phyloP scores from a whole-genome alignment of 1,284 basidiomycete genomes.

The Xerocomus amazonicus region DNA sequence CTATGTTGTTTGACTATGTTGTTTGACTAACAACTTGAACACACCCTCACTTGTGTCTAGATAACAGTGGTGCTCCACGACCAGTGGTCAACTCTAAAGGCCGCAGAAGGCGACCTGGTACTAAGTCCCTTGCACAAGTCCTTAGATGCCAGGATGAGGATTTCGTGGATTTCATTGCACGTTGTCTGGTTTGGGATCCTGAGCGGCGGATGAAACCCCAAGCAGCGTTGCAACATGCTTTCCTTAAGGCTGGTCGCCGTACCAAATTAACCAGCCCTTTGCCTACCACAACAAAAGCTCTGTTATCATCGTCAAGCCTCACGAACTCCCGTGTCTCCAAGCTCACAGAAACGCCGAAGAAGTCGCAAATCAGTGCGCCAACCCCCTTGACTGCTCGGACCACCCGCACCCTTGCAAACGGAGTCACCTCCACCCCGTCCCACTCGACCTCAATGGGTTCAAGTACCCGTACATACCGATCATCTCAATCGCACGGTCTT shows the following conservation, averaged over 20 bases:
- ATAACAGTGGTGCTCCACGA: slow-evolving; percentile 88
- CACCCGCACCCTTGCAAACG: slow-evolving; percentile 47
- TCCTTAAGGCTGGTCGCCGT: slow-evolving; percentile 67
- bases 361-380: slow-evolving; percentile 80
- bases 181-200: slow-evolving; percentile 98
- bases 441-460: slow-evolving; percentile 47
- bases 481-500: slow-evolving; percentile 50
- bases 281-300: slow-evolving; percentile 45
- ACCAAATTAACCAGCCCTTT: slow-evolving; percentile 45
- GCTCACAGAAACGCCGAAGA: slow-evolving; percentile 74
- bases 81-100: slow-evolving; percentile 98
- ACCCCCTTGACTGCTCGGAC: slow-evolving; percentile 76
- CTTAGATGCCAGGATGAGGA: slow-evolving; percentile 87
- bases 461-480: slow-evolving; percentile 51
- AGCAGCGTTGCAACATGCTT: slow-evolving; percentile 88
- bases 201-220: slow-evolving; percentile 95
- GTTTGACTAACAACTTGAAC: not conserved
- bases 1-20: too few relatives aligned
- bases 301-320: slow-evolving; percentile 53
- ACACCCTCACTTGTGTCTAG: slow-evolving; percentile 40
- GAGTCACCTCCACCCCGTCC: slow-evolving; percentile 57
- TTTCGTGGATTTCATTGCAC: slow-evolving; percentile 90
- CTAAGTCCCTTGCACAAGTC: slow-evolving; percentile 86
- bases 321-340: slow-evolving; percentile 48
- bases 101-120: slow-evolving; percentile 83